Conservation (phyloP, 768 basidiomycete genomes). For the Lactarius vividus region DNA sequence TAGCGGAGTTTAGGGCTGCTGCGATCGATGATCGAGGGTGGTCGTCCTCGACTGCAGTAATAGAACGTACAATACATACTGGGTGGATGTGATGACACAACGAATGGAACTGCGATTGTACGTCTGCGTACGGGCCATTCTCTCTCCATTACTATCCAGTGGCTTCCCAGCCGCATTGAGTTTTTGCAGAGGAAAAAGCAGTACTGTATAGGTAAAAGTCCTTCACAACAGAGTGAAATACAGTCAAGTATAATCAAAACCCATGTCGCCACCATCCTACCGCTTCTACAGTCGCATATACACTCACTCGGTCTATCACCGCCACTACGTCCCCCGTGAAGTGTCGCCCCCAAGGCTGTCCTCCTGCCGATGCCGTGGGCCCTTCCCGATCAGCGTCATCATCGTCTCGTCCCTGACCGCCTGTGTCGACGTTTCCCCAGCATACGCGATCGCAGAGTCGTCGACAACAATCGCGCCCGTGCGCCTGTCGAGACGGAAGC, state of each 20-base stretch:
- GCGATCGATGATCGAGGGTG: neutral
- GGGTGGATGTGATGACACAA: neutral
- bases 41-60: neutral
- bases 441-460: constrained; percentile 8
- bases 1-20: constrained; percentile 6
- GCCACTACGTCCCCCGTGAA: neutral
- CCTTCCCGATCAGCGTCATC: constrained; percentile 20
- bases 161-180: too few species aligned
- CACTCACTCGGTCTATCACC: neutral
- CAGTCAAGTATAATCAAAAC: neutral
- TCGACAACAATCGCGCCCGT: constrained; percentile 28
- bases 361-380: neutral
- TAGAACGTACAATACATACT: neutral
- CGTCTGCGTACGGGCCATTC: too few species aligned
- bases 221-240: neutral
- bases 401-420: constrained; percentile 17
- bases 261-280: neutral
- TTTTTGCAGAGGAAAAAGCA: neutral
- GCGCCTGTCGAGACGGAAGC: constrained; percentile 26
- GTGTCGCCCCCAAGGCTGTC: constrained; percentile 1
- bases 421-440: neutral
- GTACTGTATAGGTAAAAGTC: neutral
- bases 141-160: too few species aligned
- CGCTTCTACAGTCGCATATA: neutral
- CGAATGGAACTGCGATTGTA: neutral